These are phyloP conservation scores for Eustoma russellianum DNA, from an alignment of 257 asterid genomes.

Conservation along the genomic window DNA sequence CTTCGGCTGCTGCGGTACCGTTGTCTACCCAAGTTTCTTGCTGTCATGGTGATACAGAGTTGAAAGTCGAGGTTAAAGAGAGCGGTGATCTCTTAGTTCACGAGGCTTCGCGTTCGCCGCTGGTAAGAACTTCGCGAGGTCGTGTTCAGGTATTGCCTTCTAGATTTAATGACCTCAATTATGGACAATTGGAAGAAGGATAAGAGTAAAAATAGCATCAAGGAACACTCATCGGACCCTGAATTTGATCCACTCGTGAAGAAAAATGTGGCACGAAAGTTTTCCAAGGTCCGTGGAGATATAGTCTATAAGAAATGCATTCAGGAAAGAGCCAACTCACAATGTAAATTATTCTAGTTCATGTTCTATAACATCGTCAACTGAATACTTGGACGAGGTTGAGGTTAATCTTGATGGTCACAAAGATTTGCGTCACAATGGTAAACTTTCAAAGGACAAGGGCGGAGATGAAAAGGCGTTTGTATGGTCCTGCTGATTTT, in stretches of 20 bases:
- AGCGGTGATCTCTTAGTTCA: slow-evolving; percentile 14
- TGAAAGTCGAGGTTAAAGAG: slow-evolving; percentile 20
- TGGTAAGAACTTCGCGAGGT: slow-evolving; percentile 92
- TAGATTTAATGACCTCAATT: slow-evolving; percentile 80
- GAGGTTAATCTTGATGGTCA: slow-evolving; percentile 33
- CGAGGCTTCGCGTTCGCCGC: slow-evolving; percentile 64
- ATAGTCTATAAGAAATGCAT: slow-evolving; percentile 24
- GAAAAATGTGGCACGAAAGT: slow-evolving; percentile 33
- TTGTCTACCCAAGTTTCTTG: slow-evolving; percentile 22
- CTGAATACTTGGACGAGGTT: slow-evolving; percentile 32
- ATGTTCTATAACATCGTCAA: slow-evolving; percentile 29
- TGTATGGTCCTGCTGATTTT: slow-evolving; percentile 43
- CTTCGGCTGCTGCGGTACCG: slow-evolving; percentile 19
- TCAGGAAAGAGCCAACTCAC: slow-evolving; percentile 20
- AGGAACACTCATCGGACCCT: slow-evolving; percentile 50
- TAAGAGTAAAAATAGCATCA: slow-evolving; percentile 32
- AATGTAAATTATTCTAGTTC: slow-evolving; percentile 40
- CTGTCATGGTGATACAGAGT: slow-evolving; percentile 19
- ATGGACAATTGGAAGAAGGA: slow-evolving; percentile 95
- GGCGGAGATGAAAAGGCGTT: slow-evolving; percentile 12
- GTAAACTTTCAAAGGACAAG: slow-evolving; percentile 25
- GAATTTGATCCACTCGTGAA: slow-evolving; percentile 49
- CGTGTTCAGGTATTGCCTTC: slow-evolving; percentile 96
- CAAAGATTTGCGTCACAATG: slow-evolving; percentile 36
- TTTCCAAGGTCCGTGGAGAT: slow-evolving; percentile 28